phyloP scores from a whole-genome alignment of 306 rosid species.

The Malus fusca region DNA sequence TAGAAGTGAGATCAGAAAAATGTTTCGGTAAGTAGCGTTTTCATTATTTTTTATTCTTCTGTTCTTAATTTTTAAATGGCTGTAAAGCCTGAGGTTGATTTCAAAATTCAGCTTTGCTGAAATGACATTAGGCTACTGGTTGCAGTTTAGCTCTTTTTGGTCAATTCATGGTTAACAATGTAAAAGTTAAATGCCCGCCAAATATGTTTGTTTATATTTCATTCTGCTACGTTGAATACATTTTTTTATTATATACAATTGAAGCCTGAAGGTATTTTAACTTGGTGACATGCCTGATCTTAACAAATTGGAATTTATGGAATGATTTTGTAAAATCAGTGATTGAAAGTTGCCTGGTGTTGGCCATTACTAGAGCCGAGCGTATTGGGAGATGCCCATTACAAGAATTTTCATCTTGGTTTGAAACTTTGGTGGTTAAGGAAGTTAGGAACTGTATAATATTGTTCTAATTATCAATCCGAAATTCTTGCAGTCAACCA shows the following conservation, averaged over 20 bases:
- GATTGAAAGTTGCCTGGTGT: too few species aligned
- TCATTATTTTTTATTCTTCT: background rate
- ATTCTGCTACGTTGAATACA: background rate
- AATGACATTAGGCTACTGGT: background rate
- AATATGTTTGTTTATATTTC: background rate
- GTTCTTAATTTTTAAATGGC: background rate
- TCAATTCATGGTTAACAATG: background rate
- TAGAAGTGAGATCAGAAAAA: constrained; percentile 45
- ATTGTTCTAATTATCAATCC: background rate
- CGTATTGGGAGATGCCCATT: background rate
- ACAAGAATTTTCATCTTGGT: background rate
- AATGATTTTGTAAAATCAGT: background rate
- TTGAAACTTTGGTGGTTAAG: background rate
- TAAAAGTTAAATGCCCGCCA: background rate
- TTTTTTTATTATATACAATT: background rate
- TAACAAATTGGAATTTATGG: background rate
- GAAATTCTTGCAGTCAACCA: constrained; percentile 37
- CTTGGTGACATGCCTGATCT: background rate
- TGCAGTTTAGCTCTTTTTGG: background rate
- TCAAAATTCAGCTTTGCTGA: background rate
- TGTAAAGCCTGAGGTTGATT: background rate
- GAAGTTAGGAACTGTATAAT: background rate
- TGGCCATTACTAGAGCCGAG: background rate
- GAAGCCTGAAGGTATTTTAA: background rate
- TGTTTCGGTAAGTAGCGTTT: constrained; percentile 43